phyloP scores from a whole-genome alignment of 2,329 filamentous ascomycete genomes.

The Clarireedia monteithiana region DNA sequence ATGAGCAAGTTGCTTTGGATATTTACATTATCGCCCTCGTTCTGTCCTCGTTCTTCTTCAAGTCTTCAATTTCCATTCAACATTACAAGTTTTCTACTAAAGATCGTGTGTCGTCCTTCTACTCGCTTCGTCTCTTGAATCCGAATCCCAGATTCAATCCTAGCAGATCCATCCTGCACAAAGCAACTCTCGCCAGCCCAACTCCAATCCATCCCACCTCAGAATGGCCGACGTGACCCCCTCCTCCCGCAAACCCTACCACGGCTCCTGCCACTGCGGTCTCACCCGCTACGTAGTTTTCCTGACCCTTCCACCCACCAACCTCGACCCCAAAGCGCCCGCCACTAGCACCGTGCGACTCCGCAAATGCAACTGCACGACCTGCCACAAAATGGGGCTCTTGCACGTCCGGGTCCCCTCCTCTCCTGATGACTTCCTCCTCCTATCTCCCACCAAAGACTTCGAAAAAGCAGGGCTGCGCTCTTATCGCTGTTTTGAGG shows the following conservation, averaged over 20 bases:
- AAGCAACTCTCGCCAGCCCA: not conserved
- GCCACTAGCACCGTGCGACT: slow-evolving; percentile 27
- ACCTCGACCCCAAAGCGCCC: slow-evolving; percentile 7
- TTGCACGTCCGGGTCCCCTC: slow-evolving; percentile 37
- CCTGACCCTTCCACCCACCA: slow-evolving; percentile 35
- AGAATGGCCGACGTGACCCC: not conserved
- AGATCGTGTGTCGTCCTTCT: no score
- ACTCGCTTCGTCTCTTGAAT: no score
- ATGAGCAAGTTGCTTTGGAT: no score
- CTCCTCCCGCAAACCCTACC: slow-evolving; percentile 21
- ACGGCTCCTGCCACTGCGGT: slow-evolving; percentile 42
- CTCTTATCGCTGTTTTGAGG: slow-evolving; percentile 33
- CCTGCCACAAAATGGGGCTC: slow-evolving; percentile 40
- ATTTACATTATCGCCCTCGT: no score
- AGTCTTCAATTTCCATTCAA: no score
- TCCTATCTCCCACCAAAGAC: slow-evolving; percentile 32
- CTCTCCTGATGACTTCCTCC: slow-evolving; percentile 36
- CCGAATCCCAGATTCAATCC: no score
- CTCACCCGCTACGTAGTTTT: slow-evolving; percentile 35
- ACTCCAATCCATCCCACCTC: not conserved
- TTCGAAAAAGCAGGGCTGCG: slow-evolving; percentile 34
- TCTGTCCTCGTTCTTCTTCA: no score
- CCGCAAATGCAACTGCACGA: slow-evolving; percentile 39
- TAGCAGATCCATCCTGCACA: no score
- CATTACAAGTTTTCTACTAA: no score